Base-by-base conservation (phyloP, 2,329 filamentous ascomycete genomes). In the Arthrobotrys sphaeroides region DNA sequence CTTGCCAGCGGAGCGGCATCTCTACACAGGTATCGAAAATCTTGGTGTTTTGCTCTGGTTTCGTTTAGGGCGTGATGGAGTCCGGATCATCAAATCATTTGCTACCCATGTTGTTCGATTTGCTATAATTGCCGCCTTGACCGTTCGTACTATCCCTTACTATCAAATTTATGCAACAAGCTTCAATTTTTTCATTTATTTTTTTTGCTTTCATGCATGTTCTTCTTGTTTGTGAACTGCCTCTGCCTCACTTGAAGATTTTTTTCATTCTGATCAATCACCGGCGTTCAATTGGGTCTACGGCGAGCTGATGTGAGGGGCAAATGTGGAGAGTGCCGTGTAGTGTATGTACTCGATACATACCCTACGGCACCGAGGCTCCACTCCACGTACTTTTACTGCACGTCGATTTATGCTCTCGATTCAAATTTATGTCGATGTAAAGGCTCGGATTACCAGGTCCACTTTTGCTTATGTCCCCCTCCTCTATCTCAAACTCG, bases 191-290 rank as follows among this genome's bases (percentile, higher is more conserved):
- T n/a, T n/a, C n/a, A n/a, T n/a, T n/a, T n/a, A n/a, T n/a, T n/a
- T 55, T 55, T 53, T 38, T 55, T 38, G 18, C 16, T 26, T 55
- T 53, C 36, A 38, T 66, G 33, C 24, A 31, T 28, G 47, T 53
- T 65, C 49, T 16, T 65, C 16, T 55, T 51, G 31, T 42, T 57
- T 43, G 38, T 55, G 26, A 53, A 22, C 7, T 40, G 20, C 20
- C 24, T 38, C 18, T 49, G 28, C 43, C 22, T 33, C n/a, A 22
- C 20, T 12, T 38, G 26, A 33, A 40, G 28, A 16, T 16, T 28
- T 51, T 64, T 42, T 59, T 20, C 5, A 26, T 38, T 40, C 47
- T 65, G 33, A 53, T 65, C 47, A 65, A 53, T 42, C 47, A 55
- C 26, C 33, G 33, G 31, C 61, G 33, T 55, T 65, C 20, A 24